Evolutionary conservation across 176 grass and related monocot genomes (phyloP), one percentile per base, ranked within the genome.

Genomic region (Themeda triandra): DNA sequence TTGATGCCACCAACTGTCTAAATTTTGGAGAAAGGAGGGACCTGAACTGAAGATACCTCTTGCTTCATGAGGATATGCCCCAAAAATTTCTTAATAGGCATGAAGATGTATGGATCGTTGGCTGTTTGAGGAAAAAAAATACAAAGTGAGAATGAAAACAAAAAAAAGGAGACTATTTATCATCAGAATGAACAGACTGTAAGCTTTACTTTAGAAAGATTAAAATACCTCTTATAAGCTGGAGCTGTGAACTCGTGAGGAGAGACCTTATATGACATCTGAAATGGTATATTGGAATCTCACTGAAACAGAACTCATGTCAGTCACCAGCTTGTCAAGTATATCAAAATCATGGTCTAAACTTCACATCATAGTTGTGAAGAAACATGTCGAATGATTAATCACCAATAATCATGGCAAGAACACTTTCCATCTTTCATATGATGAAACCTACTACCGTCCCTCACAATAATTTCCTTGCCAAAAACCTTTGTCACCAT

Each of bases 371-470:
- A 44, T n/a, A 80, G 37, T 13, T 13, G 12, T 36, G 21, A 78
- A 48, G 10, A 36, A 49, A 78, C 4, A 17, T 39, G 58, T 23
- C 6, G 1, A 45, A 72, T 51, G 29, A 75, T 68, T 73, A 73
- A 23, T 87, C 69, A 94, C 88, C 92, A 94, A 86, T 94, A 94
- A 36, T 94, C 89, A 91, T 82, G 73, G 71, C 89, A 94, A 51
- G 92, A 91, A 37, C 92, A 94, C 17, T 87, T 85, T 31, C 89
- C 92, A 71, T 91, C 81, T 81, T 85, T 91, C 58, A 94, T 82
- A 87, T 89, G 92, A 86, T 94, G 92, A 79, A 94, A 94, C 69
- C 92, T 89, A 70, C 89, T 91, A 18, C 92, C 92, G 31, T 94
- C 92, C 77, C 87, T 89, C 62, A 94, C 84, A 76, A 94, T 75